Percentiles rank a stretch among this genome's conserved stretches.
phyloP scores from a whole-genome alignment of 2,329 filamentous ascomycete species.

The Fusarium sp. region DNA sequence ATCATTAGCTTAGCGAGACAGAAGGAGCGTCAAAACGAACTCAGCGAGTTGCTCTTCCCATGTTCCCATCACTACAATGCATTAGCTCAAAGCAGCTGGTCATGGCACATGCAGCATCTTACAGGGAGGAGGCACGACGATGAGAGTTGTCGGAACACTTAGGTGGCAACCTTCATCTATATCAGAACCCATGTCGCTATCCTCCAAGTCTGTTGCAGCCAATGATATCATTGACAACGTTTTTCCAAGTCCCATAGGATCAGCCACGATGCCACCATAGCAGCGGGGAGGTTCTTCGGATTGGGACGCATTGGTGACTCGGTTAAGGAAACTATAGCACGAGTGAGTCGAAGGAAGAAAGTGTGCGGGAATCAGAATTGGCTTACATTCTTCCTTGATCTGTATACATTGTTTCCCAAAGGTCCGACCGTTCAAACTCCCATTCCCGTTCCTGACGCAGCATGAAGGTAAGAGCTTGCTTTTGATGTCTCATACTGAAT shows the following conservation, averaged over 20 bases:
- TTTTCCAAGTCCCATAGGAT: constrained; percentile 62
- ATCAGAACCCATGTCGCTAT: accelerated
- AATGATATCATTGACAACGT: constrained; percentile 59
- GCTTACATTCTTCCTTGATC: constrained; percentile 40
- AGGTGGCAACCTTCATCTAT: not conserved
- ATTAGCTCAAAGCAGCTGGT: not conserved
- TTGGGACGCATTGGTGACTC: constrained; percentile 48
- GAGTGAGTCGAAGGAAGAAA: not conserved
- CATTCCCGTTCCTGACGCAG: constrained; percentile 54
- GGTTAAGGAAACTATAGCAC: constrained; percentile 51
- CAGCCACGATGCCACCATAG: constrained; percentile 60
- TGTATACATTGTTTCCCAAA: constrained; percentile 51
- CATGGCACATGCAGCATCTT: constrained; percentile 10
- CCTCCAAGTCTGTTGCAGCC: constrained; percentile 45
- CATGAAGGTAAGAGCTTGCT: constrained; percentile 60
- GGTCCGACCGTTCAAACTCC: constrained; percentile 48
- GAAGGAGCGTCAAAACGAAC: not conserved
- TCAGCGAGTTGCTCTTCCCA: constrained; percentile 55
- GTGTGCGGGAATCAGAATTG: not conserved
- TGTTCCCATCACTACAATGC: constrained; percentile 51
- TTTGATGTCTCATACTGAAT: constrained; percentile 54
- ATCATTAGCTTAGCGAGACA: not conserved
- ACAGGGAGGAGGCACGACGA: constrained; percentile 56
- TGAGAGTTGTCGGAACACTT: constrained; percentile 43
- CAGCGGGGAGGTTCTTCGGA: constrained; percentile 51